A percentile compares a stretch with the other conserved stretches of the same genome.
Conservation (phyloP, 2,329 filamentous ascomycete genomes). For the Pseudovirgaria hyperparasitica region DNA sequence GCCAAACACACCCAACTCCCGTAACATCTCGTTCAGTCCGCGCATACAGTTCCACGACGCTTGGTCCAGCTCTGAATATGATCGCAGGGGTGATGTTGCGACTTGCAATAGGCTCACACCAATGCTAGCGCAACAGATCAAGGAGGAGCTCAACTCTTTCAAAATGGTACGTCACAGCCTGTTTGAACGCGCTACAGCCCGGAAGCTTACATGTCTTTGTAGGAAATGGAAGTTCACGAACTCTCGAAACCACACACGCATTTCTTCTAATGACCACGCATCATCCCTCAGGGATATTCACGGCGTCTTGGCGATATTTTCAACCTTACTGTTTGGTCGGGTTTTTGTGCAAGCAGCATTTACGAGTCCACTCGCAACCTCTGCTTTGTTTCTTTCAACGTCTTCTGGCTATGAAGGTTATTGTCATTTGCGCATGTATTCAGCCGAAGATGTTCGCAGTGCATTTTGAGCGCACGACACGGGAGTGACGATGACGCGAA, state of each 20-base stretch:
- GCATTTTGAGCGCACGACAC: no score
- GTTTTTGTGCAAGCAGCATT: constrained; percentile 25
- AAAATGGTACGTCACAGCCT: constrained; percentile 69
- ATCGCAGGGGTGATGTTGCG: constrained; percentile 87
- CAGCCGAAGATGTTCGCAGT: no score
- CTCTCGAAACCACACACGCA: constrained; percentile 98
- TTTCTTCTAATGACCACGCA: constrained; percentile 70
- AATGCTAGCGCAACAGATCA: constrained; percentile 96
- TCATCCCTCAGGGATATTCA: constrained; percentile 25
- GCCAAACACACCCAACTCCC: constrained; percentile 58
- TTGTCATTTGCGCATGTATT: no score
- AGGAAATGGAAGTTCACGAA: constrained; percentile 99
- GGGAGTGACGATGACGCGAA: no score
- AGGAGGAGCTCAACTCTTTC: constrained; percentile 97
- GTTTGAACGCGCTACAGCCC: background rate
- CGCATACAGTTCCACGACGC: constrained; percentile 92
- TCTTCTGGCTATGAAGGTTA: constrained; percentile 29
- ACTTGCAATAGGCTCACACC: constrained; percentile 97
- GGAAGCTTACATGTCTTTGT: constrained; percentile 25
- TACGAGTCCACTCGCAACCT: constrained; percentile 25
- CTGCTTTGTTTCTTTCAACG: constrained; percentile 24
- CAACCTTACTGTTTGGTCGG: constrained; percentile 19
- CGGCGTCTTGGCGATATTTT: constrained; percentile 30
- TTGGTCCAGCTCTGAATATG: constrained; percentile 91
- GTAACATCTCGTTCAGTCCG: constrained; percentile 67